Base-by-base conservation (phyloP, 345 rosid species). In the Mercurialis annua region DNA sequence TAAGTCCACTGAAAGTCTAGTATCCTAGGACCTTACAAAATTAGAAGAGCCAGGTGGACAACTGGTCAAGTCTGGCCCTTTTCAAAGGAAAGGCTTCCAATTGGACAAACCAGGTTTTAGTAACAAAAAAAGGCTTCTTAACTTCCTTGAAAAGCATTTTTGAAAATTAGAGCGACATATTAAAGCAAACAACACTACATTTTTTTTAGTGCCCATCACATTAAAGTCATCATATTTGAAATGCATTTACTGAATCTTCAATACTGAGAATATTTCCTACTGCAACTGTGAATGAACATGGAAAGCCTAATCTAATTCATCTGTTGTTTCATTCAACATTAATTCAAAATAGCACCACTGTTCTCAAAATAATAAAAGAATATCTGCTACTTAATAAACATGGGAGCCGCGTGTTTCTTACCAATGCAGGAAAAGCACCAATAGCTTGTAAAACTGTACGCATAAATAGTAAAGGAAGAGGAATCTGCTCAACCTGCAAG, bases 391-490 rank as follows among this genome's bases (percentile, higher is more conserved):
- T 27, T 33, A 24, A 43, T 40, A 42, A 66, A 51, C 31, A 7
- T 30, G 18, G 15, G 21, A 61, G 60, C n/a, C n/a, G n/a, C n/a
- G n/a, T n/a, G n/a, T 63, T 72, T 62, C 76, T 83, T 80, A 92
- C 98, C 96, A 92, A 76, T 38, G 88, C 96, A 54, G 99, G 99
- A 81, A 86, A 94, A 73, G 95, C 94, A 79, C 96, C 95, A 48
- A 94, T 83, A 68, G 99, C 90, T 81, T 94, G 97, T 77, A 94
- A 81, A 49, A 91, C 99, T 1, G 99, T 94, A 31, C 99, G 96
- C 99, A 94, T 94, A 86, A 94, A 94, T 76, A 94, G 81, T 73
- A 94, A 82, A 62, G 99, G 99, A 74, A 94, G 88, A 60, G 99
- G 99, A 81, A 83, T 94, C 81, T 86, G 99, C 84, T 91, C 96